A percentile compares a stretch with the other conserved stretches of the same genome.
Evolutionary conservation across 1,284 basidiomycete species (phyloP).

Genomic region (Entoloma clypeatum): DNA sequence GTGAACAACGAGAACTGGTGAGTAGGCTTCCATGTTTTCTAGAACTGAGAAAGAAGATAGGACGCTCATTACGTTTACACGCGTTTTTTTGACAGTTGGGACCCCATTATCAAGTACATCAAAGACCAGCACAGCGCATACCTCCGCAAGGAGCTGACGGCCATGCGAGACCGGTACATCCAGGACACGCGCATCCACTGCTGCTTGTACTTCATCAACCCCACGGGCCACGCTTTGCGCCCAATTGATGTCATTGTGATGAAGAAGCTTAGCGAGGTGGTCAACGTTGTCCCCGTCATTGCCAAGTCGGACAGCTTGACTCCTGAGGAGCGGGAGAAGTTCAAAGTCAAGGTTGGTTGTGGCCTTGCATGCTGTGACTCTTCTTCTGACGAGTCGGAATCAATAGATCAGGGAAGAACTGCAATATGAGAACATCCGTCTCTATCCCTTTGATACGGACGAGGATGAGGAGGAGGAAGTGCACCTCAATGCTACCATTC

Average conservation of each 20-base stretch:
- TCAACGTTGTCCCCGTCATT: slow-evolving; percentile 98
- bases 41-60: not conserved
- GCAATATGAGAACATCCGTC: slow-evolving; percentile 87
- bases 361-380: not conserved
- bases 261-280: slow-evolving; percentile 98
- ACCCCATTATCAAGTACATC: slow-evolving; percentile 98
- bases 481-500: slow-evolving; percentile 86
- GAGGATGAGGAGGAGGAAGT: slow-evolving; percentile 93
- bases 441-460: slow-evolving; percentile 97
- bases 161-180: slow-evolving; percentile 97
- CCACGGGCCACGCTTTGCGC: slow-evolving; percentile 89
- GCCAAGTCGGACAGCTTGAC: slow-evolving; percentile 98
- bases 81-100: slow-evolving; percentile 78
- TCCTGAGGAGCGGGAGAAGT: slow-evolving; percentile 86
- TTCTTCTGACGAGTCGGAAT: not conserved
- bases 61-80: slow-evolving; percentile 4
- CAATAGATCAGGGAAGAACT: slow-evolving; percentile 88
- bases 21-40: slow-evolving; percentile 26
- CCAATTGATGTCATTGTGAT: slow-evolving; percentile 97
- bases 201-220: slow-evolving; percentile 98
- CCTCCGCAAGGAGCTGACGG: slow-evolving; percentile 97
- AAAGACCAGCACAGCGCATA: slow-evolving; percentile 99
- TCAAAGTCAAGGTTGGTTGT: slow-evolving; percentile 79
- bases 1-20: slow-evolving; percentile 99
- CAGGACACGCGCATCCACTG: slow-evolving; percentile 98